Base-by-base conservation (phyloP, 2,329 filamentous ascomycete genomes). In the Penicillium sp. region DNA sequence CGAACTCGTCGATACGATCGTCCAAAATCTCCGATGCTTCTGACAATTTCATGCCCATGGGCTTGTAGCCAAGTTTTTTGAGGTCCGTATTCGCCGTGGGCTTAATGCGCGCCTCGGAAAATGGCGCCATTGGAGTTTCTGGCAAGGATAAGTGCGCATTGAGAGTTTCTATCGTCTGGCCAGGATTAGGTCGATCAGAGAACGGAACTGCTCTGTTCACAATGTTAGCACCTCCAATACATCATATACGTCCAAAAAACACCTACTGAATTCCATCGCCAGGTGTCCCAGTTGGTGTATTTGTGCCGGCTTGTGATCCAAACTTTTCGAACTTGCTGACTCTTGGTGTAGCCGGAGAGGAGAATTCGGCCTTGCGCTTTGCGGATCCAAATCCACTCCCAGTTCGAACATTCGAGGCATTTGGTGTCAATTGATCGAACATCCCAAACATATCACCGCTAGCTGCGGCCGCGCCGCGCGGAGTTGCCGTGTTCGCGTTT, bases 11-110 rank as follows among this genome's bases (percentile, higher is more conserved):
- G 77, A 99, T 97, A 65, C 91, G 84, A 74, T 97, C 93, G 74
- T 99, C 94, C 8, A 97, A 82, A 42, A 96, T 90, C 72, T 96
- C 92, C 5, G 93, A 96, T 0, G 91, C 87, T 71, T 97, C 92
- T 5, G 90, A 92, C 7, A 94, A 81, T 68, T 96, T 96, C 91
- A 97, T 96, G 2, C 90, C 88, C 80, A 97, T 87, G 2, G 91
- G 90, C 69, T 92, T 94, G 75, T 97, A 99, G 1, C 81, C 85
- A 63, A 97, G 88, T 71, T 96, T 97, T 71, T 92, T 91, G 67
- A 91, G 83, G 70, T 97, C 93, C 1, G 91, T 93, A 57, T 90
- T 89, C 3, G 91, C 89, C 6, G 88, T 92, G 19, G 96, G 81
- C 69, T 89, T 92, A 71, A 97, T 86, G 48, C 94, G 88, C 16